phyloP scores from a whole-genome alignment of 371 early-diverging fungal species.

The Sporodiniella umbellata region DNA sequence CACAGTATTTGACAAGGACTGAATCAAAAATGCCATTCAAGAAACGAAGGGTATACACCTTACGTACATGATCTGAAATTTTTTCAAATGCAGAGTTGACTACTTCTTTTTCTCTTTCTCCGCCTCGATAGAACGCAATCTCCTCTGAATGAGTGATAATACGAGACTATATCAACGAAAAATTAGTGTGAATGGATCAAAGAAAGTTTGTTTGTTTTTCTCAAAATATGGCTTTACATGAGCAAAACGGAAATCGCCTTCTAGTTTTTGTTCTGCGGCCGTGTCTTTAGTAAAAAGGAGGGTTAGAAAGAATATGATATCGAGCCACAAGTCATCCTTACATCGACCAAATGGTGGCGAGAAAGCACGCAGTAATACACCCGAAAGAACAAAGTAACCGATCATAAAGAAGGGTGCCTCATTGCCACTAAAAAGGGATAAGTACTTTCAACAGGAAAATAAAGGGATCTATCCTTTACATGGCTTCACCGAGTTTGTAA shows the following conservation, averaged over 20 bases:
- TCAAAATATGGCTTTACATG: no score
- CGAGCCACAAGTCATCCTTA: no score
- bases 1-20: slow-evolving; percentile 84
- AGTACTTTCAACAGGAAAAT: background rate
- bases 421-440: slow-evolving; percentile 42
- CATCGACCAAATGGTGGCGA: slow-evolving; percentile 86
- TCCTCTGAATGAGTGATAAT: slow-evolving; percentile 85
- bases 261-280: slow-evolving; percentile 74
- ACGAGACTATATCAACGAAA: slow-evolving; percentile 53
- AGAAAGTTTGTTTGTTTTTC: no score
- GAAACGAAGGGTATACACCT: slow-evolving; percentile 75
- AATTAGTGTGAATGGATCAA: no score
- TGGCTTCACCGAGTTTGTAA: slow-evolving; percentile 79
- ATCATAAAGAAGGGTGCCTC: slow-evolving; percentile 80
- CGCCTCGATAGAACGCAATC: slow-evolving; percentile 85
- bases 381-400: slow-evolving; percentile 75
- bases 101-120: slow-evolving; percentile 69
- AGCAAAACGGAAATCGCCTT: slow-evolving; percentile 84
- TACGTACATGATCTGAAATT: slow-evolving; percentile 77
- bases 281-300: slow-evolving; percentile 60
- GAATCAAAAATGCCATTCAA: slow-evolving; percentile 80
- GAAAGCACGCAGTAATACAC: slow-evolving; percentile 69
- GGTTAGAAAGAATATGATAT: no score
- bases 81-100: slow-evolving; percentile 69
- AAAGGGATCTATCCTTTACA: slow-evolving; percentile 62